Percentiles rank a stretch among this genome's conserved stretches.
These are phyloP conservation scores for Schwanniomyces pseudopolymorphus DNA, from an alignment of 805 yeast species.

Conservation along the genomic window DNA sequence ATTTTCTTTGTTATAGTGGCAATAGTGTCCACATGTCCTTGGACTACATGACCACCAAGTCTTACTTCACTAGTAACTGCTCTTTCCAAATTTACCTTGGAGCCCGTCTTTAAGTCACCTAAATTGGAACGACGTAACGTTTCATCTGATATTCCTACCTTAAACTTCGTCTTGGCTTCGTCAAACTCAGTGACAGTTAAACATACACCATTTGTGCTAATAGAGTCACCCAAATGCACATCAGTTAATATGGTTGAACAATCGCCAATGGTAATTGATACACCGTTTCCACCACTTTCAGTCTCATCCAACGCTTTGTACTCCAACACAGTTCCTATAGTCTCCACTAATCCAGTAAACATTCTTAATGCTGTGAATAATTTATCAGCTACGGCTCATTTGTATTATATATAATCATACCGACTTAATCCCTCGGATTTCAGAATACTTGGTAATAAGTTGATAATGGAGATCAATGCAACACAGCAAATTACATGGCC, in stretches of 20 bases:
- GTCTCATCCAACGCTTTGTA: constrained; percentile 47
- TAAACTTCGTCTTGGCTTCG: constrained; percentile 51
- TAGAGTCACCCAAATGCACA: constrained; percentile 92
- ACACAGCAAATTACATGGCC: no score
- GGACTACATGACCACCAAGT: constrained; percentile 96
- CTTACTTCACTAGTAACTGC: constrained; percentile 84
- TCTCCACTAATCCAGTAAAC: constrained; percentile 95
- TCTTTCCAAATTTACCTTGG: constrained; percentile 82
- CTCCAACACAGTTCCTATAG: constrained; percentile 65
- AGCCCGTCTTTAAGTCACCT: constrained; percentile 56
- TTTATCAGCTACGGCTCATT: neutral
- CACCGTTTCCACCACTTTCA: constrained; percentile 69
- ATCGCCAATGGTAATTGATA: constrained; percentile 63
- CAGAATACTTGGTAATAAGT: neutral
- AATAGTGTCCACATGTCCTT: constrained; percentile 93
- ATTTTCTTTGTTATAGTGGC: constrained; percentile 58
- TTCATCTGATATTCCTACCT: constrained; percentile 92
- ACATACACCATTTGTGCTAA: constrained; percentile 86
- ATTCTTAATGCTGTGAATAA: constrained; percentile 32
- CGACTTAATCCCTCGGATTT: neutral
- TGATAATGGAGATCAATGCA: neutral
- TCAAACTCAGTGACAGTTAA: constrained; percentile 85
- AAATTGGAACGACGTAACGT: constrained; percentile 80
- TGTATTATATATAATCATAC: neutral
- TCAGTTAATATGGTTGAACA: constrained; percentile 67